Conservation (phyloP, 768 basidiomycete species). For the Tylopilus plumbeoviolaceoides region DNA sequence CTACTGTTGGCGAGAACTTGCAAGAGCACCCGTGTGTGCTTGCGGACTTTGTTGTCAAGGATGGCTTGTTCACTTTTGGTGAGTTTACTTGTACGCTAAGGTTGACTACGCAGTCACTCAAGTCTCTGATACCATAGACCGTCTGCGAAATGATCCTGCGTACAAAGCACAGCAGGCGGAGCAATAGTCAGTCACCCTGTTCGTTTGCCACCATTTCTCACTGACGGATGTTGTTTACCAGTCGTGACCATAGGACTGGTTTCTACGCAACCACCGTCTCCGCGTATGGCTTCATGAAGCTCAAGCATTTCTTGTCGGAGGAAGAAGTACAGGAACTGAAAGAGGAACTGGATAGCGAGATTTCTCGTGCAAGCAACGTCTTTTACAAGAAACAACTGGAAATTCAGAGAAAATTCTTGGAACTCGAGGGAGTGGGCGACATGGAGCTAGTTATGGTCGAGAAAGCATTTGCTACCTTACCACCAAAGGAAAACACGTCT, state of each 20-base stretch:
- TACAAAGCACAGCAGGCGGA: slow-evolving; percentile 9
- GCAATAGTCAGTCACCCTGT: slow-evolving; percentile 12
- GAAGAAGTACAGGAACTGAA: slow-evolving; percentile 13
- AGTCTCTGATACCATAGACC: background rate
- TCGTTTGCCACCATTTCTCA: background rate
- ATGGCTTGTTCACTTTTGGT: slow-evolving; percentile 13
- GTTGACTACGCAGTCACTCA: background rate
- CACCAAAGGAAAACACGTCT: slow-evolving; percentile 6
- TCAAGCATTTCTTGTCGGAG: slow-evolving; percentile 10
- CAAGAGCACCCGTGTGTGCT: slow-evolving; percentile 14
- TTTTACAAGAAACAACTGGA: slow-evolving; percentile 15
- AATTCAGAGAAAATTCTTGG: slow-evolving; percentile 10
- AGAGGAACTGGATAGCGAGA: slow-evolving; percentile 6
- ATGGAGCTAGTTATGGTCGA: slow-evolving; percentile 19
- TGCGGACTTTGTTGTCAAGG: slow-evolving; percentile 14
- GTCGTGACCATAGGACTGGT: slow-evolving; percentile 11
- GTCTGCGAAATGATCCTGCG: slow-evolving; percentile 9
- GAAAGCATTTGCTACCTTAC: slow-evolving; percentile 7
- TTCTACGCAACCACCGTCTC: slow-evolving; percentile 15
- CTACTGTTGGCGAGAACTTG: slow-evolving; percentile 18
- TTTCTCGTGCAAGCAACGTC: background rate
- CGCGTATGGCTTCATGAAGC: slow-evolving; percentile 17
- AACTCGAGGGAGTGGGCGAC: slow-evolving; percentile 5
- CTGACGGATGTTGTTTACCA: background rate
- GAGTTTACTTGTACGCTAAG: background rate